These are phyloP conservation scores for Diplodia mutila DNA, from an alignment of 2,329 filamentous ascomycete species.

Conservation along the genomic window DNA sequence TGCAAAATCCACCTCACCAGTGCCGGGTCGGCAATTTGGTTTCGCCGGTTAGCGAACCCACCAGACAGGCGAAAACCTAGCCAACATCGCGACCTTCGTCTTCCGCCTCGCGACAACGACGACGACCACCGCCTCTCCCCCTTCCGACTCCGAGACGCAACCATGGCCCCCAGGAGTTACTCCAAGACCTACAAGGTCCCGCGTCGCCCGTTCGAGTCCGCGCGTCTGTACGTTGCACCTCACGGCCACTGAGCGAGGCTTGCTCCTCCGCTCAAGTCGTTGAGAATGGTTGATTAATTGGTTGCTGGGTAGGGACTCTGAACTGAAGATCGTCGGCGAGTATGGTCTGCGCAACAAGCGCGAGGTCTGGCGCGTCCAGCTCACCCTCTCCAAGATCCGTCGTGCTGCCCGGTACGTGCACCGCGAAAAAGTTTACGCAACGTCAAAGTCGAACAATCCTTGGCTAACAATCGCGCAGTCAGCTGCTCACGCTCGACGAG, in stretches of 20 bases:
- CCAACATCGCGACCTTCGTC: constrained; percentile 4
- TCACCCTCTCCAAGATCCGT: constrained; percentile 99
- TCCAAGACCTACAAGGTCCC: constrained; percentile 99
- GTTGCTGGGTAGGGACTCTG: constrained; percentile 79
- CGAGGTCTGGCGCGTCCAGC: constrained; percentile 99
- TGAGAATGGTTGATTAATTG: constrained; percentile 71
- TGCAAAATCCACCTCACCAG: no score
- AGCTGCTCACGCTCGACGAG: constrained; percentile 99
- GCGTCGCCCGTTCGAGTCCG: constrained; percentile 97
- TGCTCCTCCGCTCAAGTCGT: constrained; percentile 95
- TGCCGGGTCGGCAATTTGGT: no score
- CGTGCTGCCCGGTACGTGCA: constrained; percentile 93
- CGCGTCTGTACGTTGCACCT: constrained; percentile 91
- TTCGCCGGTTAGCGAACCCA: constrained; percentile 3
- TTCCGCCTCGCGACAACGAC: constrained; percentile 36
- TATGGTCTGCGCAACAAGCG: constrained; percentile 99
- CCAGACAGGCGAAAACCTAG: constrained; percentile 13
- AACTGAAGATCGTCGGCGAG: constrained; percentile 99
- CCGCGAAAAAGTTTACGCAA: not conserved
- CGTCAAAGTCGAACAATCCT: not conserved
- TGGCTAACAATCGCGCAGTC: constrained; percentile 61
- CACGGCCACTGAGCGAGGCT: constrained; percentile 96
- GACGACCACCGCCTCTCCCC: constrained; percentile 29
- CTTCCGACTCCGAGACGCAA: constrained; percentile 16
- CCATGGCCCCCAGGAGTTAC: constrained; percentile 68